Conservation (phyloP, 768 basidiomycete genomes). For the Amanita molliuscula region DNA sequence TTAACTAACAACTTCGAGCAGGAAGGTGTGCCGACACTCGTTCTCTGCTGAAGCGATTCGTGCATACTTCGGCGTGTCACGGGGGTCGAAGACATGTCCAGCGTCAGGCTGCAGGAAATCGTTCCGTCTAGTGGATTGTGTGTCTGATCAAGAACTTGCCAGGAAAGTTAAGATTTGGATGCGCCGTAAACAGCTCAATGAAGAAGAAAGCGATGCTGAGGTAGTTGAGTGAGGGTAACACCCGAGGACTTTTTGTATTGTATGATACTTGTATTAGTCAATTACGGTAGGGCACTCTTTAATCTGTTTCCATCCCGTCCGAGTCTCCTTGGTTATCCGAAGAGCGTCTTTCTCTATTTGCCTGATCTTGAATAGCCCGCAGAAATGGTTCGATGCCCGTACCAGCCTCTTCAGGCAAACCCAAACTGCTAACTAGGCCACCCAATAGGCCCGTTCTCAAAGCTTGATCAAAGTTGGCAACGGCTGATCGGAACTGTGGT, state of each 20-base stretch:
- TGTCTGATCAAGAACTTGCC: constrained; percentile 45
- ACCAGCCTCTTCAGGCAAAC: constrained; percentile 80
- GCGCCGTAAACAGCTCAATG: constrained; percentile 40
- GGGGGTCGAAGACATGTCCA: constrained; percentile 43
- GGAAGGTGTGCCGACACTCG: constrained; percentile 67
- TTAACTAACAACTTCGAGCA: constrained; percentile 17
- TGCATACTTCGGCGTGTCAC: constrained; percentile 38
- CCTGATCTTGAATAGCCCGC: constrained; percentile 70
- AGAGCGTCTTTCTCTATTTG: constrained; percentile 31
- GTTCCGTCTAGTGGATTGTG: constrained; percentile 41
- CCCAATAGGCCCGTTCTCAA: constrained; percentile 73
- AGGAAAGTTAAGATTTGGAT: constrained; percentile 50
- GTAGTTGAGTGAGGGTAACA: constrained; percentile 28
- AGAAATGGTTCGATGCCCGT: constrained; percentile 70
- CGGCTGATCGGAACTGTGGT: constrained; percentile 74
- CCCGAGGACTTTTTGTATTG: background rate
- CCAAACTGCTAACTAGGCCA: constrained; percentile 65
- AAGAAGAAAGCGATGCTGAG: constrained; percentile 51
- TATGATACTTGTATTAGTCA: background rate
- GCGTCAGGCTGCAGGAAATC: constrained; percentile 59
- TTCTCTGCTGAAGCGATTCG: constrained; percentile 68
- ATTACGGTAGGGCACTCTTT: background rate
- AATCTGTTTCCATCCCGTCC: constrained; percentile 75
- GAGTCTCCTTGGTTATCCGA: constrained; percentile 16
- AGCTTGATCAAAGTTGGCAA: constrained; percentile 76